Percentiles rank a stretch among this genome's conserved stretches.
phyloP scores from a whole-genome alignment of 2,329 filamentous ascomycete genomes.

The Claviceps paspali region DNA sequence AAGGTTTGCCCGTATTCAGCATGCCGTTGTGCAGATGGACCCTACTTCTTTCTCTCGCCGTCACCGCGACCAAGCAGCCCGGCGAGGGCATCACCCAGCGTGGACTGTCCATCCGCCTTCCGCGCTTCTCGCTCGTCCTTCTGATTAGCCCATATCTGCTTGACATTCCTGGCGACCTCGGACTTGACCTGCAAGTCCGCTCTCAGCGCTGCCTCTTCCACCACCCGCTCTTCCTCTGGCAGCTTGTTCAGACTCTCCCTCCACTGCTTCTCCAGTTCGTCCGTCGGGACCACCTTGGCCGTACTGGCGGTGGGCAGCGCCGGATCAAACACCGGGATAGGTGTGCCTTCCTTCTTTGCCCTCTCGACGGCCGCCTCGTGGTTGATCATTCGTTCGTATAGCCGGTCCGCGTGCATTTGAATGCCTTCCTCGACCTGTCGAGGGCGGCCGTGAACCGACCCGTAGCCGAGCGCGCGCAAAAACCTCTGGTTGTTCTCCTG shows the following conservation, averaged over 20 bases:
- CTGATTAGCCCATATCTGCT: slow-evolving; percentile 38
- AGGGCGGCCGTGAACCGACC: slow-evolving; percentile 49
- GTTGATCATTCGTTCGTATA: slow-evolving; percentile 75
- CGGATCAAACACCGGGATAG: slow-evolving; percentile 43
- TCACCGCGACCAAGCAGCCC: slow-evolving; percentile 15
- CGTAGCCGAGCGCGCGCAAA: slow-evolving; percentile 77
- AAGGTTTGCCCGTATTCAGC: too few species aligned
- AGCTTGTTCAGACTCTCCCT: slow-evolving; percentile 42
- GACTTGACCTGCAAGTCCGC: slow-evolving; percentile 46
- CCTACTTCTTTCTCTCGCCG: slow-evolving; percentile 8
- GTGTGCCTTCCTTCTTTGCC: slow-evolving; percentile 46
- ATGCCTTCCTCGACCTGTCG: slow-evolving; percentile 67
- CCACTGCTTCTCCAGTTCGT: slow-evolving; percentile 34
- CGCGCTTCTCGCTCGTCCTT: slow-evolving; percentile 39
- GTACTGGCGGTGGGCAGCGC: slow-evolving; percentile 27
- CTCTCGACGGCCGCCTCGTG: slow-evolving; percentile 64
- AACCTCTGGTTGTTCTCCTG: slow-evolving; percentile 40
- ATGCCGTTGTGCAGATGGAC: neutral
- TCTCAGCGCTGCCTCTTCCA: slow-evolving; percentile 49
- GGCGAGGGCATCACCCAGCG: slow-evolving; percentile 16
- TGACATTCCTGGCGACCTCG: slow-evolving; percentile 41
- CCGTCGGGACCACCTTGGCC: slow-evolving; percentile 16
- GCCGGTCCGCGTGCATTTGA: slow-evolving; percentile 85
- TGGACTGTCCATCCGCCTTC: slow-evolving; percentile 17
- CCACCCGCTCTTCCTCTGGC: slow-evolving; percentile 38